Base-by-base conservation (phyloP, 805 yeast species). In the Suhomyces vadensis region DNA sequence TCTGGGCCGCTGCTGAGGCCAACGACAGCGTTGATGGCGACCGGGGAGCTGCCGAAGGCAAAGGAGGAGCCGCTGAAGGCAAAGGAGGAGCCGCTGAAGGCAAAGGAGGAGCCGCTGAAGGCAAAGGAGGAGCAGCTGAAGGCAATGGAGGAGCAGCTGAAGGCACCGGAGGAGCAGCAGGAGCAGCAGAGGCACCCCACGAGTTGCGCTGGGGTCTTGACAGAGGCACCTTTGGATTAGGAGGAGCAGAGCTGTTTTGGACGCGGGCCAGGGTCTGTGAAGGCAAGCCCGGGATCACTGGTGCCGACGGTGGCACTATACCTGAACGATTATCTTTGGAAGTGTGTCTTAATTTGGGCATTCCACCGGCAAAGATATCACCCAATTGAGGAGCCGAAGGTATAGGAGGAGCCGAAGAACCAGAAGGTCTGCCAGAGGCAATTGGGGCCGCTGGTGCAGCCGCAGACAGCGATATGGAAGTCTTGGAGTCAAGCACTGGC, bases 341-440 rank as follows among this genome's bases (percentile, higher is more conserved):
- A 6, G 57, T 60, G 33, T 63, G 60, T 41, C 77, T 80, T 48
- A 87, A 70, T 55, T 84, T 84, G 6, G 95, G 94, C 63, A 87
- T 74, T 1, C 95, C 95, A 5, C 85, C 87, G 3, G 94, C 89
- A 64, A 84, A 82, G 11, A 84, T 72, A 41, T 82, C 85, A 13
- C 86, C 88, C 52, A 83, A 64, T 56, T 71, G 80, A 2, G 83
- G 83, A 8, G 61, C 64, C 40, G 53, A 31, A 37, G 61, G 50
- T 38, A 55, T 44, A 26, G 58, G n/a, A 24, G 61, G 51, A 40
- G 50, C 45, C 7, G 54, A 27, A 7, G 63, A 63, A n/a, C 54
- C 62, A 19, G 53, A 44, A 11, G 73, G 66, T 6, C 31, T 31
- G 14, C 38, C 43, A 7, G 29, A 21, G 6, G 56, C 48, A 10